Base-by-base conservation (phyloP, 345 rosid genomes). In the Populus davidiana region DNA sequence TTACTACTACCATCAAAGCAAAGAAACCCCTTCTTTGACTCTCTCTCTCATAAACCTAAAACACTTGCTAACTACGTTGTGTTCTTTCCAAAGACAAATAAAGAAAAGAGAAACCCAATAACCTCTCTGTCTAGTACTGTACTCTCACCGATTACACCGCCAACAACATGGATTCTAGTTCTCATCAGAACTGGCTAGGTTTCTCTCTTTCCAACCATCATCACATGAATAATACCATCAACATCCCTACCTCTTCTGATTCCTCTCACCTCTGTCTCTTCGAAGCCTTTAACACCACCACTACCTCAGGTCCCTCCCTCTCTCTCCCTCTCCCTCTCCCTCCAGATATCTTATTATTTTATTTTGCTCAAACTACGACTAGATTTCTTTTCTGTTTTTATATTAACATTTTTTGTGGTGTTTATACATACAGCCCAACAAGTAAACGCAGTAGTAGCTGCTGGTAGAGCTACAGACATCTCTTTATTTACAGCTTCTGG, bases 401-500 rank as follows among this genome's bases (percentile, higher is more conserved):
- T 56, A 33, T 14, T 36, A 12, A 79, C 29, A 78, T 79, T 78
- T 62, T 70, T 1, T 36, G 50, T 71, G 73, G 20, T 52, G 74
- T 81, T 16, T 74, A 76, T 77, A 35, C 82, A 59, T 75, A 35
- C 83, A 59, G 63, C 71, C 25, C 81, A 72, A 56, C 81, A 72
- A 67, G 85, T 83, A 69, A 86, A 64, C 3, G 87, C 72, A 39
- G 73, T 75, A 23, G 73, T 74, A 23, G 71, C 76, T 61, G 66
- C 71, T 21, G 75, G 82, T 9, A 75, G 81, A 67, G 83, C 86
- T 67, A 80, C 87, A 56, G 86, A 76, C 81, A 87, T 87, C 6
- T 90, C 91, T 13, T 77, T 81, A n/a, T 90, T 85, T 81, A 80
- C 86, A 8, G 86, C 83, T 18, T 27, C 41, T 5, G 90, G 90